Percentiles rank a stretch among this genome's conserved stretches.
These are phyloP conservation scores for Fraxinus albicans DNA, from an alignment of 305 asterid genomes.

Conservation along the genomic window DNA sequence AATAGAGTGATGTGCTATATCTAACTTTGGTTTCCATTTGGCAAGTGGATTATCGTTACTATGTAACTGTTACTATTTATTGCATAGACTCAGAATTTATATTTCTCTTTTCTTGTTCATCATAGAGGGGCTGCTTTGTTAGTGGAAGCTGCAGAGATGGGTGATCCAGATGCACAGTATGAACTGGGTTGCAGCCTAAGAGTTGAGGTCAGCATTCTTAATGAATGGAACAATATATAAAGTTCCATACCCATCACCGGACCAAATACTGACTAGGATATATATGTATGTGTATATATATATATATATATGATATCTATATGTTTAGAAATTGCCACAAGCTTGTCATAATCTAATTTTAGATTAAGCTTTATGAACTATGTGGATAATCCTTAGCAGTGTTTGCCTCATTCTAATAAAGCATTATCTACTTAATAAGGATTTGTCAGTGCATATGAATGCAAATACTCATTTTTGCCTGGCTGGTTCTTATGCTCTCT, in stretches of 20 bases:
- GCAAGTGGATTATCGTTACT: background rate
- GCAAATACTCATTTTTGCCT: background rate
- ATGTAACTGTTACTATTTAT: background rate
- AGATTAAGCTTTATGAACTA: background rate
- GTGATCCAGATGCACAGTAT: constrained; percentile 83
- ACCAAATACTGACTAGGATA: background rate
- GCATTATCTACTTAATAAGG: background rate
- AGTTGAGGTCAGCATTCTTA: constrained; percentile 61
- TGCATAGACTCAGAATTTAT: background rate
- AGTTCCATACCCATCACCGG: background rate
- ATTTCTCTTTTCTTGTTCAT: constrained; percentile 22
- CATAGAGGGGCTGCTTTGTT: constrained; percentile 91
- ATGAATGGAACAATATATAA: background rate
- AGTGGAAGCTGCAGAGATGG: constrained; percentile 98
- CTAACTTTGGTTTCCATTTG: background rate
- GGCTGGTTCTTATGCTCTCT: background rate
- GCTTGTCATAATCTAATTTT: background rate
- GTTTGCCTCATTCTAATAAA: background rate
- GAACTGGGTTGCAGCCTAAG: constrained; percentile 82
- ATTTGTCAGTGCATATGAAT: background rate
- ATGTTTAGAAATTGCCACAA: background rate
- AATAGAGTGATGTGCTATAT: background rate
- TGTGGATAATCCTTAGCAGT: background rate
- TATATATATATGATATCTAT: background rate
- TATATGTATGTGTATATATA: too few species aligned